Evolutionary conservation across 2,329 filamentous ascomycete species (phyloP).

Genomic region (Coniochaeta prunicola): DNA sequence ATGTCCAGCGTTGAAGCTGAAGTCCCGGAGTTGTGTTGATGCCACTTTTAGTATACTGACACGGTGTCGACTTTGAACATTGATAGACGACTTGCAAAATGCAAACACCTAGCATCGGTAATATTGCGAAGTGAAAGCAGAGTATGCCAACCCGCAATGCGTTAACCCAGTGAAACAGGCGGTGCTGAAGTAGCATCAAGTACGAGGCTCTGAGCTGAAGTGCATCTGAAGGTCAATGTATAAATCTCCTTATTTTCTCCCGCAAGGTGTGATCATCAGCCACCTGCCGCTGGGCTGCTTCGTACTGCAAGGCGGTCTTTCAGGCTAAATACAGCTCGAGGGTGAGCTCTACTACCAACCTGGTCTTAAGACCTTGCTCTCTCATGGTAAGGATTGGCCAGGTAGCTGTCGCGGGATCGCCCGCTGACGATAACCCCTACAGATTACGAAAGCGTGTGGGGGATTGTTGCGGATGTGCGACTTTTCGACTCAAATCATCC

Average conservation of each 20-base stretch:
- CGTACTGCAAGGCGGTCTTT: not conserved
- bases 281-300: not conserved
- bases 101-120: not conserved
- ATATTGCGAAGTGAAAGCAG: not conserved
- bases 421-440: not conserved
- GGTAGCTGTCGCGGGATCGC: not conserved
- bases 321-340: not conserved
- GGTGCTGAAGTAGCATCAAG: not conserved
- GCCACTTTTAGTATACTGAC: no score
- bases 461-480: not conserved
- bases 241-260: not conserved
- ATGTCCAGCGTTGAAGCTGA: no score
- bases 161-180: not conserved
- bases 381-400: not conserved
- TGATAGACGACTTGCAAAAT: not conserved
- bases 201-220: not conserved
- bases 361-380: not conserved
- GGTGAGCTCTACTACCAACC: not conserved
- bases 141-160: not conserved
- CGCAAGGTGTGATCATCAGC: not conserved
- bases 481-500: not conserved
- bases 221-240: not conserved
- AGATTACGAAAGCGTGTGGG: not conserved
- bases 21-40: no score
- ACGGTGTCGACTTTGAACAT: no score